phyloP scores from a whole-genome alignment of 2,329 filamentous ascomycete genomes.

The Chrysoporthe deuterocubensis region DNA sequence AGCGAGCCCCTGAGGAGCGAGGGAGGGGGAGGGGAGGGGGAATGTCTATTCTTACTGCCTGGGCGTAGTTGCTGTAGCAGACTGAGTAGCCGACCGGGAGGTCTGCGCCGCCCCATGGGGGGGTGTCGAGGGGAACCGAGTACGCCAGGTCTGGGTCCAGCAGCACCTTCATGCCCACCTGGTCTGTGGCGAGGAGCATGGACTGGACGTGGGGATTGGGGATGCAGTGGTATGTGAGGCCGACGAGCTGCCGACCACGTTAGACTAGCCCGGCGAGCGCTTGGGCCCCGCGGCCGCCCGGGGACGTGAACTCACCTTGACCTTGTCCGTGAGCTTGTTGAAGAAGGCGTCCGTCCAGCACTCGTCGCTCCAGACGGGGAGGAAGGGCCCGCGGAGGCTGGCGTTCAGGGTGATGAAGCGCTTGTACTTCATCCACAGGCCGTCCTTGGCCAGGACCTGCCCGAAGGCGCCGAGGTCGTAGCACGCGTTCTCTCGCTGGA shows the following conservation, averaged over 20 bases:
- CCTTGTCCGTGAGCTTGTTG: slow-evolving; percentile 34
- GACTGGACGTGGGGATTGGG: slow-evolving; percentile 39
- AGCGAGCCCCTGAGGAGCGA: too few relatives aligned
- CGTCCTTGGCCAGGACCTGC: slow-evolving; percentile 36
- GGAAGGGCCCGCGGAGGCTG: slow-evolving; percentile 39
- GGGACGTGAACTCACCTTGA: slow-evolving; percentile 33
- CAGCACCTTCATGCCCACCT: slow-evolving; percentile 37
- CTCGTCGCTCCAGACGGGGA: slow-evolving; percentile 36
- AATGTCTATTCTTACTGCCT: slow-evolving; percentile 21
- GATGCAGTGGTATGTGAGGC: slow-evolving; percentile 39
- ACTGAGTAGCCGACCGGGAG: slow-evolving; percentile 30
- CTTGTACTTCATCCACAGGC: slow-evolving; percentile 38
- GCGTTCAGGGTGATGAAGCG: slow-evolving; percentile 40
- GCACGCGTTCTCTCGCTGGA: slow-evolving; percentile 36
- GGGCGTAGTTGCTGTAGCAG: slow-evolving; percentile 15
- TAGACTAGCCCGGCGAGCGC: slow-evolving; percentile 31
- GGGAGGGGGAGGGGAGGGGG: too few relatives aligned
- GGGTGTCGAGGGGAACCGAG: slow-evolving; percentile 27
- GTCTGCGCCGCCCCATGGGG: slow-evolving; percentile 29
- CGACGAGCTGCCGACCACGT: slow-evolving; percentile 37
- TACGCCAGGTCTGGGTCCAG: slow-evolving; percentile 34
- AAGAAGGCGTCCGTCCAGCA: slow-evolving; percentile 42
- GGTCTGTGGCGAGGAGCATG: slow-evolving; percentile 42
- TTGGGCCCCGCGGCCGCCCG: too few relatives aligned
- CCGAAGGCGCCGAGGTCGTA: slow-evolving; percentile 39